A percentile compares a stretch with the other conserved stretches of the same genome.
phyloP scores from a whole-genome alignment of 148 eudicot species.

The Rhododendron simsii region DNA sequence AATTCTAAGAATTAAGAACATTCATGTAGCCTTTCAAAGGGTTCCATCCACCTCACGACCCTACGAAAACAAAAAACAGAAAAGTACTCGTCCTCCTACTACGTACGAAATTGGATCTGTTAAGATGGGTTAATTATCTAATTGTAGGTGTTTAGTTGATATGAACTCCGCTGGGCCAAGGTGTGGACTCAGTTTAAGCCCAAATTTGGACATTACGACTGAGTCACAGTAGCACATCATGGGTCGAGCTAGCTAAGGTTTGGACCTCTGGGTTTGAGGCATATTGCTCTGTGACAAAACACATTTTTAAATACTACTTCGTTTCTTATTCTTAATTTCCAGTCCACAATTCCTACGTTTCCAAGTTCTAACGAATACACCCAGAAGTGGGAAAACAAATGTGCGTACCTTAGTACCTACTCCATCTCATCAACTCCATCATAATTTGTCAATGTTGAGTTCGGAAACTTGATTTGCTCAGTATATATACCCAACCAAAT shows the following conservation, averaged over 20 bases:
- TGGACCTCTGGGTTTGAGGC: not conserved
- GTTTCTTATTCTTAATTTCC: not conserved
- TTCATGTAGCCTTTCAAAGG: not conserved
- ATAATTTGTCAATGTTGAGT: not conserved
- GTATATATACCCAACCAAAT: constrained; percentile 18
- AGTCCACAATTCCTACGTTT: constrained; percentile 8
- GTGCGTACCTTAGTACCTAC: constrained; percentile 21
- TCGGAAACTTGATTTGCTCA: not conserved
- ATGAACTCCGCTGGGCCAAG: not conserved
- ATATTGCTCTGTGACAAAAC: not conserved
- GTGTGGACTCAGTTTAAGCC: not conserved
- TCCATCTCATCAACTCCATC: constrained; percentile 61
- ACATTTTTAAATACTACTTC: not conserved
- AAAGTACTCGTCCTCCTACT: not conserved
- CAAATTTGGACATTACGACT: not conserved
- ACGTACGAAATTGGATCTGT: constrained; percentile 1
- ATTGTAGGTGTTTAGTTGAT: not conserved
- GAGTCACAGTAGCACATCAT: not conserved
- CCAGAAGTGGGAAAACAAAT: constrained; percentile 9
- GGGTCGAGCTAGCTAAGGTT: not conserved
- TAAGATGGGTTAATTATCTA: not conserved
- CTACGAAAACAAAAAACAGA: not conserved
- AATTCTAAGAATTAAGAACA: too few species aligned
- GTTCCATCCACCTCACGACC: not conserved
- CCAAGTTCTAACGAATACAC: constrained; percentile 49